A percentile compares a stretch with the other conserved stretches of the same genome.
These are phyloP conservation scores for Amanita rubescens DNA, from an alignment of 768 basidiomycete genomes.

Conservation along the genomic window DNA sequence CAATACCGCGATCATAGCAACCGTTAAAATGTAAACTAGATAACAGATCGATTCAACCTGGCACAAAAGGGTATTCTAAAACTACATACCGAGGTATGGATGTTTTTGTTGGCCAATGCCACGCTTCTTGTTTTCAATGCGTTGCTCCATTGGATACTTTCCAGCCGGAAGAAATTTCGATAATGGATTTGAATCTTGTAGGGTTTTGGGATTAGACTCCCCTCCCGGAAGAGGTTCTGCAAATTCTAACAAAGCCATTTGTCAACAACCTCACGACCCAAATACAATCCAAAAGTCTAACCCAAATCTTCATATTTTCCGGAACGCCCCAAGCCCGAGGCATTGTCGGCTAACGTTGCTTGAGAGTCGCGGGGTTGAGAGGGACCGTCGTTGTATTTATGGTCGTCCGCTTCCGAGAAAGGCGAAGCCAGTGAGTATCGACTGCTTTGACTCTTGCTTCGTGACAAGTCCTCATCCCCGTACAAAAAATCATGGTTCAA, in stretches of 20 bases:
- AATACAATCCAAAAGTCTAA: constrained; percentile 17
- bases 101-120: constrained; percentile 78
- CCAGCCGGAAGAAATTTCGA: constrained; percentile 36
- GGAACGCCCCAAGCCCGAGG: constrained; percentile 31
- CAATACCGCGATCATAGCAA: constrained; percentile 64
- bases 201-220: constrained; percentile 14
- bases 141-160: constrained; percentile 63
- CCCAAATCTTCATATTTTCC: constrained; percentile 48
- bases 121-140: constrained; percentile 82
- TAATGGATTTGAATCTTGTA: constrained; percentile 37
- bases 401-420: constrained; percentile 11
- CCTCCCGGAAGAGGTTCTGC: constrained; percentile 40
- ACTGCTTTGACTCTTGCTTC: constrained; percentile 2
- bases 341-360: constrained; percentile 40
- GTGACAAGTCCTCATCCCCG: background rate
- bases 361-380: constrained; percentile 18
- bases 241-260: constrained; percentile 42
- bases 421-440: background rate
- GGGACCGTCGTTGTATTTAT: constrained; percentile 1
- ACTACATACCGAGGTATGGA: constrained; percentile 60
- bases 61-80: background rate
- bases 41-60: background rate
- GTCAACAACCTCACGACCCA: background rate
- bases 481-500: background rate
- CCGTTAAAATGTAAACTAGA: constrained; percentile 57